Evolutionary conservation across 1,139 yeast species (phyloP).

Genomic region (Candida frijolesensis): DNA sequence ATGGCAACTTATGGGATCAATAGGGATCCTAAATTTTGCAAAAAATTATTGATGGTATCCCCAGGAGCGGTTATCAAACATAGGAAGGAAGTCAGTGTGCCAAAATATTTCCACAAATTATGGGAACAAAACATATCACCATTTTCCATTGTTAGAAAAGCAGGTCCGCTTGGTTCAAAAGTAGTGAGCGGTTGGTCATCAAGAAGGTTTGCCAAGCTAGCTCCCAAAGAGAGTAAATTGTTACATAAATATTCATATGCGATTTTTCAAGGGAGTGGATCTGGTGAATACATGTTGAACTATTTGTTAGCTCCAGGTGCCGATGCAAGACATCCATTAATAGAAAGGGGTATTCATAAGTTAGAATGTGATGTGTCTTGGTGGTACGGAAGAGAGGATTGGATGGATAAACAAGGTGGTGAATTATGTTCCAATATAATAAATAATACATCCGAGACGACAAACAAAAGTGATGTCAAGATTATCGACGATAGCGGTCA

Average conservation of each 20-base stretch:
- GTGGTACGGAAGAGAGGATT: slow-evolving; percentile 75
- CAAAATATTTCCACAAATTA: slow-evolving; percentile 61
- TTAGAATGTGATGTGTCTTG: slow-evolving; percentile 58
- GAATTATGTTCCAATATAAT: slow-evolving; percentile 40
- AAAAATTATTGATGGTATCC: slow-evolving; percentile 52
- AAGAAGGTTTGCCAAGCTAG: slow-evolving; percentile 59
- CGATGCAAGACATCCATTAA: slow-evolving; percentile 64
- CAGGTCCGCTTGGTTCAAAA: slow-evolving; percentile 69
- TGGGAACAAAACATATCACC: slow-evolving; percentile 79
- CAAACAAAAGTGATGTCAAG: slow-evolving; percentile 39
- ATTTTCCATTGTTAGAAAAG: slow-evolving; percentile 61
- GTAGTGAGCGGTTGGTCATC: slow-evolving; percentile 79
- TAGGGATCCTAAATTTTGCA: slow-evolving; percentile 44
- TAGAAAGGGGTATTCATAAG: slow-evolving; percentile 49
- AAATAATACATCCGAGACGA: slow-evolving; percentile 17
- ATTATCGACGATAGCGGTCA: slow-evolving; percentile 64
- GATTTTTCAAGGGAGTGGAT: slow-evolving; percentile 70
- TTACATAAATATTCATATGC: slow-evolving; percentile 70
- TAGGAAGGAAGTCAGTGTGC: slow-evolving; percentile 48
- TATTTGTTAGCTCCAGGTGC: slow-evolving; percentile 76
- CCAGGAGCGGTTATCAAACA: slow-evolving; percentile 67
- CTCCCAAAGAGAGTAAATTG: slow-evolving; percentile 37
- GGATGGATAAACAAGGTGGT: slow-evolving; percentile 75
- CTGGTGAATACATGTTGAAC: slow-evolving; percentile 76
- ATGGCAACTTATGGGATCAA: slow-evolving; percentile 50